phyloP scores from a whole-genome alignment of 1,139 yeast genomes.

The Taphrina deformans region DNA sequence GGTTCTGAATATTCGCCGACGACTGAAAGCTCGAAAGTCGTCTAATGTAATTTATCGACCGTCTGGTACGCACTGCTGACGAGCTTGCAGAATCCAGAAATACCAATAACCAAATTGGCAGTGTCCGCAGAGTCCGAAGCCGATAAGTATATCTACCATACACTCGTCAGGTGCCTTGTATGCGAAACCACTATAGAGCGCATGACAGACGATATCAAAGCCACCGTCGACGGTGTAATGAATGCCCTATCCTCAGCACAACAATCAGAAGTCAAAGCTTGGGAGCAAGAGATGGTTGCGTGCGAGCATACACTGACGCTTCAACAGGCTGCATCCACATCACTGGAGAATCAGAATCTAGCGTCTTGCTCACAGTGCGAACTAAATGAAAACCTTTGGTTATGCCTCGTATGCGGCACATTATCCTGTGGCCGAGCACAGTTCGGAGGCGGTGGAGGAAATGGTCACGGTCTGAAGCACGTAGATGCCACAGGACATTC shows the following conservation, averaged over 20 bases:
- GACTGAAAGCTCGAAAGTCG: neutral
- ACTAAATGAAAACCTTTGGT: constrained; percentile 78
- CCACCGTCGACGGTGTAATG: constrained; percentile 55
- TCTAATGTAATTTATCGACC: neutral
- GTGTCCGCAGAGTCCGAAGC: constrained; percentile 68
- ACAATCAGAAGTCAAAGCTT: constrained; percentile 74
- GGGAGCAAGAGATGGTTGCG: constrained; percentile 85
- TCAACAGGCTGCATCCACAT: constrained; percentile 45
- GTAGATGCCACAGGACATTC: constrained; percentile 61
- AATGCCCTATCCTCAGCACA: constrained; percentile 64
- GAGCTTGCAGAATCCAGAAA: neutral
- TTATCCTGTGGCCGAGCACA: constrained; percentile 93
- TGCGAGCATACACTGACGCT: constrained; percentile 71
- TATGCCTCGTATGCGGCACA: constrained; percentile 84
- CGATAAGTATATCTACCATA: constrained; percentile 60
- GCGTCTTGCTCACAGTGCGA: constrained; percentile 66
- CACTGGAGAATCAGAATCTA: constrained; percentile 43
- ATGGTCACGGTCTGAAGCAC: constrained; percentile 84
- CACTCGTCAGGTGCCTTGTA: constrained; percentile 52
- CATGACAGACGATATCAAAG: constrained; percentile 37
- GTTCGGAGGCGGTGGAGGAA: constrained; percentile 82
- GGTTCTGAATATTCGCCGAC: constrained; percentile 59
- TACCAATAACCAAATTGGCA: constrained; percentile 57
- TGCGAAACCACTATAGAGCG: constrained; percentile 39
- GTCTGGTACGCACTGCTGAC: neutral